These are phyloP conservation scores for Przewalskia tangutica DNA, from an alignment of 257 asterid species.

Conservation along the genomic window DNA sequence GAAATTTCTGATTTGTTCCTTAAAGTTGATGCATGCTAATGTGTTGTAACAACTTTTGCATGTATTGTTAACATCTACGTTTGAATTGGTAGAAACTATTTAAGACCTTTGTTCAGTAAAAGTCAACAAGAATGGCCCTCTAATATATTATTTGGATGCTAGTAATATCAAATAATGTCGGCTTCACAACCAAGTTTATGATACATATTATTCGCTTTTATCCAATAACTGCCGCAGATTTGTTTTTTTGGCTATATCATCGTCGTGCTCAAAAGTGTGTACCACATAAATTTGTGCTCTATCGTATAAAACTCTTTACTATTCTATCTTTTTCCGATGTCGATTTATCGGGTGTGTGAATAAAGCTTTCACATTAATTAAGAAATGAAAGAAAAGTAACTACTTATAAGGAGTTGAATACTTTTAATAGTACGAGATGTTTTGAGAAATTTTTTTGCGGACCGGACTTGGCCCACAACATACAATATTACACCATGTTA, in stretches of 20 bases:
- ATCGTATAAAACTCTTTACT: not conserved
- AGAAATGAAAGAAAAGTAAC: no score
- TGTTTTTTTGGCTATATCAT: not conserved
- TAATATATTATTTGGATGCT: not conserved
- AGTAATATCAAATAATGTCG: not conserved
- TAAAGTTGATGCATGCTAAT: slow-evolving; percentile 7
- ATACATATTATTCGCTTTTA: not conserved
- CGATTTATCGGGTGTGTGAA: no score
- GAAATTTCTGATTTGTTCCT: slow-evolving; percentile 8
- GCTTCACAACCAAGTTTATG: not conserved
- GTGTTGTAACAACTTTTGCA: slow-evolving; percentile 8
- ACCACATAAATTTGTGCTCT: not conserved
- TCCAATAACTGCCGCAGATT: no score
- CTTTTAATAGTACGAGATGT: no score
- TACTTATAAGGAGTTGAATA: not conserved
- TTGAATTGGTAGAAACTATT: not conserved
- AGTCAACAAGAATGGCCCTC: not conserved
- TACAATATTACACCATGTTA: no score
- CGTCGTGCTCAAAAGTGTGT: not conserved
- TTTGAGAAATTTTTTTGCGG: no score
- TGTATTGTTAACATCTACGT: slow-evolving; percentile 14
- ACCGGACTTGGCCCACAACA: no score
- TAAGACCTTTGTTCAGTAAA: not conserved
- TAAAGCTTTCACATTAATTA: no score
- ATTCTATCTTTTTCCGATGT: not conserved